A percentile compares a stretch with the other conserved stretches of the same genome.
phyloP scores from a whole-genome alignment of 192 early-diverging fungal genomes.

The Coemansia sp. region DNA sequence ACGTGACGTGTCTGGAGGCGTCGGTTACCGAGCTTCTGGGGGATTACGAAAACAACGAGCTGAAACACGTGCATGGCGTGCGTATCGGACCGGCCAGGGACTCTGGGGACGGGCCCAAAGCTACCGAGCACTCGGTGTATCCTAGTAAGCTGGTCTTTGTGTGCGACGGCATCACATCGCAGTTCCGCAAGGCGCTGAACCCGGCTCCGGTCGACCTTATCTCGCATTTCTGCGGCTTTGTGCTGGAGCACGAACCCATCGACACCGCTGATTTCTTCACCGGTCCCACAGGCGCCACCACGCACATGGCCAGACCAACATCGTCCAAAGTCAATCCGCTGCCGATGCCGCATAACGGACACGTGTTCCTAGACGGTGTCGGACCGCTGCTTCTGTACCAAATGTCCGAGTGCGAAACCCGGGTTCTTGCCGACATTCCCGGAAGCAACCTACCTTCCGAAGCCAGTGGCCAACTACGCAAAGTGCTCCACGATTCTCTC shows the following conservation, averaged over 20 bases:
- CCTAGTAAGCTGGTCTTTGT: constrained; percentile 70
- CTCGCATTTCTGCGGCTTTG: constrained; percentile 53
- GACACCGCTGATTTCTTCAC: constrained; percentile 80
- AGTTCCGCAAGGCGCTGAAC: constrained; percentile 72
- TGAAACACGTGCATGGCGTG: constrained; percentile 22
- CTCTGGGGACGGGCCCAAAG: constrained; percentile 45
- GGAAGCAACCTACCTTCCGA: constrained; percentile 74
- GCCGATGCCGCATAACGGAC: constrained; percentile 85
- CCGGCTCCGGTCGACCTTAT: constrained; percentile 20
- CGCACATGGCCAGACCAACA: not conserved
- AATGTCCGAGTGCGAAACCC: constrained; percentile 83
- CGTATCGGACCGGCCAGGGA: constrained; percentile 15
- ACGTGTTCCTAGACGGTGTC: constrained; percentile 85
- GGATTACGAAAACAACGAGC: not conserved
- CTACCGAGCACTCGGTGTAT: constrained; percentile 14
- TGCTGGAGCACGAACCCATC: constrained; percentile 42
- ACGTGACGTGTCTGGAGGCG: constrained; percentile 77
- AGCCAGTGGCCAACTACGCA: constrained; percentile 54
- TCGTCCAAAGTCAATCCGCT: constrained; percentile 45
- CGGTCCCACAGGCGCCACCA: constrained; percentile 63
- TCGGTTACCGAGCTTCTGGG: constrained; percentile 71
- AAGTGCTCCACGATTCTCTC: constrained; percentile 61
- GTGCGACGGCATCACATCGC: constrained; percentile 93
- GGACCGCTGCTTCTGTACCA: constrained; percentile 92
- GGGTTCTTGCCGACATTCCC: constrained; percentile 90